Percentiles rank a stretch among this genome's conserved stretches.
Evolutionary conservation across 164 flowering plant genomes (phyloP).

Genomic region (Dillenia turbinata): DNA sequence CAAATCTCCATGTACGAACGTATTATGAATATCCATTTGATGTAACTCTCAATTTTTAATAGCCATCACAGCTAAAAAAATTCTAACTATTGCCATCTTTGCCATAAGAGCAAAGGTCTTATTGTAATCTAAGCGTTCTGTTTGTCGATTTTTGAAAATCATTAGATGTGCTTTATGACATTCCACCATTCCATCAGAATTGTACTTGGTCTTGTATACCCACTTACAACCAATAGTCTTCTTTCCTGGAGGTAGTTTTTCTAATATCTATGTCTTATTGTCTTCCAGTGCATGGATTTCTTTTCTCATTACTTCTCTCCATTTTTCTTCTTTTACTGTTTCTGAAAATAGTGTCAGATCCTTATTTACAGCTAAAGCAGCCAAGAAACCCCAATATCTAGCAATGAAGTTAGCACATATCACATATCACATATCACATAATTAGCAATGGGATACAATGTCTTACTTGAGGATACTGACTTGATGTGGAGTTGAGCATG

Average conservation of each 20-base stretch:
- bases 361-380: background rate
- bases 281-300: slow-evolving; percentile 1
- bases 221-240: background rate
- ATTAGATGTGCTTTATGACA: background rate
- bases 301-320: background rate
- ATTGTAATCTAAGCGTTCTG: background rate
- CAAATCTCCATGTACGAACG: background rate
- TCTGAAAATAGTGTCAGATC: background rate
- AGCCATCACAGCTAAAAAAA: background rate
- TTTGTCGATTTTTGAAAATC: background rate
- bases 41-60: background rate
- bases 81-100: background rate
- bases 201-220: slow-evolving; percentile 2
- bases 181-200: background rate
- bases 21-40: background rate
- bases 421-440: too few relatives aligned
- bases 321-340: background rate
- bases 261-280: background rate
- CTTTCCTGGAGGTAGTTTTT: background rate
- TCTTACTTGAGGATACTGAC: too few relatives aligned
- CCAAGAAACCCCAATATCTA: background rate
- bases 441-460: background rate
- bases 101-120: slow-evolving; percentile 1
- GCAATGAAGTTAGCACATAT: background rate
- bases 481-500: too few relatives aligned